phyloP scores from a whole-genome alignment of 1,139 yeast species.

The Hyphopichia burtonii region DNA sequence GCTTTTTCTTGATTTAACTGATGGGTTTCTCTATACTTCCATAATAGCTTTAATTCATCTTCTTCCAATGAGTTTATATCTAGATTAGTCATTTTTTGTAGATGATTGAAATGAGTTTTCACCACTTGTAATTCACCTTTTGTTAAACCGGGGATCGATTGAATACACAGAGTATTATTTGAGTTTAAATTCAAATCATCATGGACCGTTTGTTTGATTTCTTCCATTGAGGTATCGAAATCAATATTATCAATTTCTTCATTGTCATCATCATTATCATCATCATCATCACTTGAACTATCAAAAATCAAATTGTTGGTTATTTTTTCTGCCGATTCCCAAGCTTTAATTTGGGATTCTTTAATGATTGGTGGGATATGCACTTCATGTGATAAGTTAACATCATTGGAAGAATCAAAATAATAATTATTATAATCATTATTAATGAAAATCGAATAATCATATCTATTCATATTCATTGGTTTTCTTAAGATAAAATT shows the following conservation, averaged over 20 bases:
- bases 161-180: constrained; percentile 12
- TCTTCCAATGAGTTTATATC: constrained; percentile 14
- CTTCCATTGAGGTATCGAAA: constrained; percentile 2
- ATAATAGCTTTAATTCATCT: constrained; percentile 30
- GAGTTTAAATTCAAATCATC: neutral
- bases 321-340: constrained; percentile 48
- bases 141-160: constrained; percentile 43
- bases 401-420: neutral
- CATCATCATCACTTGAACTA: constrained; percentile 25
- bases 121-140: constrained; percentile 33
- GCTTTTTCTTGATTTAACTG: constrained; percentile 34
- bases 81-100: constrained; percentile 7
- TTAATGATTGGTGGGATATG: constrained; percentile 24
- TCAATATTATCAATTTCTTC: constrained; percentile 10
- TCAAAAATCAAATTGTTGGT: constrained; percentile 38
- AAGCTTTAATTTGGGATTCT: constrained; percentile 43
- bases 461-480: constrained; percentile 20
- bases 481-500: constrained; percentile 11
- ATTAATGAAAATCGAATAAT: constrained; percentile 25
- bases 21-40: constrained; percentile 32
- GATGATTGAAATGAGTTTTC: constrained; percentile 11
- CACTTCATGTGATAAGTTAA: constrained; percentile 10
- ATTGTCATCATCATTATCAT: constrained; percentile 20
- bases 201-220: constrained; percentile 4
- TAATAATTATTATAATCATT: neutral